Conservation (phyloP, 2,329 filamentous ascomycete species). For the Elsinoe batatas region DNA sequence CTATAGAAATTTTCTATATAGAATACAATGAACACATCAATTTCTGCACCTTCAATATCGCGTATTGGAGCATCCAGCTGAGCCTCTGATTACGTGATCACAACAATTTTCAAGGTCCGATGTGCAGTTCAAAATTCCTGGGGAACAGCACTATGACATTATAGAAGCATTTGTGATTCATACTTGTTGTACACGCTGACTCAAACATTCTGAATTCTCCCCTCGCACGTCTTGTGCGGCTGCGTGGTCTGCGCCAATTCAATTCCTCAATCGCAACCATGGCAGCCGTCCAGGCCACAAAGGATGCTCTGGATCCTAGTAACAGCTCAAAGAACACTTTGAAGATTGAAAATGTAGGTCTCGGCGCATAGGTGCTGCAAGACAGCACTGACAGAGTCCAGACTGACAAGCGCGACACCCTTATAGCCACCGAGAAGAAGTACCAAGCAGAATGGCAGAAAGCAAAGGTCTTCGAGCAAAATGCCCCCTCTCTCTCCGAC, state of each 20-base stretch:
- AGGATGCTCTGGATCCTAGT: constrained; percentile 46
- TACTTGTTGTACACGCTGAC: not conserved
- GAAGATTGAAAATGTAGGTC: constrained; percentile 51
- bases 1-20: too few relatives aligned
- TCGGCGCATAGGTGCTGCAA: constrained; percentile 23
- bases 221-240: constrained; percentile 20
- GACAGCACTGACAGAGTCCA: constrained; percentile 29
- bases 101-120: too few relatives aligned
- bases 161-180: not conserved
- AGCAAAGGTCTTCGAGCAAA: constrained; percentile 67
- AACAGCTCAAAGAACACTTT: constrained; percentile 50
- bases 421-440: constrained; percentile 79
- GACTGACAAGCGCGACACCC: constrained; percentile 78
- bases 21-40: too few relatives aligned
- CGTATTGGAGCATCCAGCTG: too few relatives aligned
- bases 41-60: too few relatives aligned
- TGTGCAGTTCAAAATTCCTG: not conserved
- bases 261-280: constrained; percentile 24
- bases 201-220: constrained; percentile 10
- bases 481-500: constrained; percentile 72
- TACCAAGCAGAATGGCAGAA: constrained; percentile 82
- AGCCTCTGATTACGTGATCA: too few relatives aligned
- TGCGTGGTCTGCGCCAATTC: constrained; percentile 24
- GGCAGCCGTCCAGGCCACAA: constrained; percentile 42
- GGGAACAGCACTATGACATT: not conserved